phyloP scores from a whole-genome alignment of 2,329 filamentous ascomycete genomes.

The Rhexocercosporidium sp. region DNA sequence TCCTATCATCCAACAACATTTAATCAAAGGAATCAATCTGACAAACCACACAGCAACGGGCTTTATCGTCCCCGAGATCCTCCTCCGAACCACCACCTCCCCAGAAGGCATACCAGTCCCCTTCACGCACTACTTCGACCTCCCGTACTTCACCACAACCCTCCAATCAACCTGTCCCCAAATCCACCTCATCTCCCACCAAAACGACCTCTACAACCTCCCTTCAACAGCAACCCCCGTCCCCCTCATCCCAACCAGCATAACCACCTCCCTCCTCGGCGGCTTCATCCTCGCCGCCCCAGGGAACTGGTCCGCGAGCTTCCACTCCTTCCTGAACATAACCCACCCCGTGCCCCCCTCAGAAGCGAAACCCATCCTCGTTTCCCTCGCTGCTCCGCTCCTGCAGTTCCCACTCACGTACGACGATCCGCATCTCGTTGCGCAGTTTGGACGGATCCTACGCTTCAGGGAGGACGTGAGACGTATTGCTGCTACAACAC shows the following conservation, averaged over 20 bases:
- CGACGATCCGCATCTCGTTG: slow-evolving; percentile 40
- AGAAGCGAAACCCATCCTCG: slow-evolving; percentile 16
- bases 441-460: slow-evolving; percentile 47
- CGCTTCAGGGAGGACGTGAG: slow-evolving; percentile 28
- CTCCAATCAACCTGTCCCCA: slow-evolving; percentile 23
- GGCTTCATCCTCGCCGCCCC: slow-evolving; percentile 15
- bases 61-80: slow-evolving; percentile 44
- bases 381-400: slow-evolving; percentile 18
- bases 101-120: slow-evolving; percentile 16
- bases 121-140: slow-evolving; percentile 33
- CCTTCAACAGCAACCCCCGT: slow-evolving; percentile 18
- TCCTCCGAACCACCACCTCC: slow-evolving; percentile 14
- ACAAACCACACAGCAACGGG: slow-evolving; percentile 38
- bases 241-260: slow-evolving; percentile 6
- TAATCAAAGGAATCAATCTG: not conserved
- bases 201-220: slow-evolving; percentile 27
- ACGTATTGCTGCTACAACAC: slow-evolving; percentile 40
- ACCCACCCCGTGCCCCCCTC: slow-evolving; percentile 17
- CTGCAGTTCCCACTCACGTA: slow-evolving; percentile 43
- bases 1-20: not conserved
- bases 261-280: slow-evolving; percentile 12
- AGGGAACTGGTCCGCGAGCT: slow-evolving; percentile 14
- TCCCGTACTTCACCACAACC: slow-evolving; percentile 22
- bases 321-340: slow-evolving; percentile 12
- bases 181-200: slow-evolving; percentile 19